A percentile compares a stretch with the other conserved stretches of the same genome.
Evolutionary conservation across 176 grass and related monocot genomes (phyloP).

Genomic region (Oryza glaberrima): DNA sequence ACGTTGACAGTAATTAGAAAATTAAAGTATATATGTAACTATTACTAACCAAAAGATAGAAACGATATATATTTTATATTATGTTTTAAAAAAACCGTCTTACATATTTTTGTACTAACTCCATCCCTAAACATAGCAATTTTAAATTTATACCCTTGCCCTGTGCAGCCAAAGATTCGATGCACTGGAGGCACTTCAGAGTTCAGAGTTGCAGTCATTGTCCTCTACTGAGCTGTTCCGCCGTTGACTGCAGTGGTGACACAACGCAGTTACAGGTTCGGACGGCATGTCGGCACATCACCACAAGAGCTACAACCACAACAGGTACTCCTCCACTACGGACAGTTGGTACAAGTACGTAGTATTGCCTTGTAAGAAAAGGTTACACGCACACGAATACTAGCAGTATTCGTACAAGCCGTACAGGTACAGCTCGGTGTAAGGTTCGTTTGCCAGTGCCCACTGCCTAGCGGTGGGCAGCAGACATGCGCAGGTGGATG

Average conservation of each 20-base stretch:
- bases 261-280: not conserved
- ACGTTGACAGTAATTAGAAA: too few relatives aligned
- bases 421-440: not conserved
- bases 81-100: too few relatives aligned
- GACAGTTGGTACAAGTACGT: not conserved
- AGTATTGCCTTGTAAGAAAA: not conserved
- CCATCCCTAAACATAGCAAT: too few relatives aligned
- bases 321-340: not conserved
- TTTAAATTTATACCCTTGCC: too few relatives aligned
- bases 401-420: not conserved
- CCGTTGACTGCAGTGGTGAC: not conserved
- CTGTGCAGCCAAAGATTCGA: too few relatives aligned
- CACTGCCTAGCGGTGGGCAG: not conserved
- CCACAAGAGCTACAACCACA: not conserved
- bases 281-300: not conserved
- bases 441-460: conserved; percentile 20
- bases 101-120: too few relatives aligned
- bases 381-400: not conserved
- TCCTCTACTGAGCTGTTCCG: not conserved
- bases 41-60: too few relatives aligned
- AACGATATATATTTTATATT: too few relatives aligned
- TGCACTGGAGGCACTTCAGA: too few relatives aligned
- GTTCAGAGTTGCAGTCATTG: not conserved
- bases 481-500: conserved; percentile 21
- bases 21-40: too few relatives aligned